Evolutionary conservation across 164 flowering plant genomes (phyloP), one percentile per base, ranked within the genome.

Genomic region (Stephania yunnanensis): DNA sequence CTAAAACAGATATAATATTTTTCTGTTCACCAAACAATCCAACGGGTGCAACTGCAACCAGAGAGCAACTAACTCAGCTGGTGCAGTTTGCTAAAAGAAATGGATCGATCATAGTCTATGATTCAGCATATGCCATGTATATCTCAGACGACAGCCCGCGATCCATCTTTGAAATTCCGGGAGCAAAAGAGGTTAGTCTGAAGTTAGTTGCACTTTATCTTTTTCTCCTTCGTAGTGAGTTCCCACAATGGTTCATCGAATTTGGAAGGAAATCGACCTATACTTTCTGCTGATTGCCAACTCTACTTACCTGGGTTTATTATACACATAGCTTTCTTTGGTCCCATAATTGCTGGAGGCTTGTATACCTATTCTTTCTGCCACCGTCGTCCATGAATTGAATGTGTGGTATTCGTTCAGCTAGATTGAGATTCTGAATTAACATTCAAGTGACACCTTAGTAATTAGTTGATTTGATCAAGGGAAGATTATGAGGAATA

Each of bases 1-100:
- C 88, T 46, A 81, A 88, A 74, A 85, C 98, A 73, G 98, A 95
- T 84, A 79, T 92, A 71, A 95, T 93, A 69, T 95, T 92, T 77
- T 95, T 95, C 84, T 95, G 99, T 76, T 93, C 99, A 19, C 99
- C 98, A 53, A 95, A 95, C 81, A 95, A 95, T 78, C 99, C 99
- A 66, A 95, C 97, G 67, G 99, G 98, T 77, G 78, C 89, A 76
- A 84, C 96, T 76, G 98, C 99, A 65, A 84, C 99, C 42, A 87
- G 93, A 70, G 94, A 87, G 74, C 96, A 95, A 75, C 83, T 95
- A 79, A 87, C 84, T 5, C 85, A 78, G 50, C 82, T 95, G 52
- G 99, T 93, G 29, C 78, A 91, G 76, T 95, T 93, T 85, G 99
- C 99, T 0, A 93, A 85, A 84, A 83, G 89, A 25, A 93, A 95